phyloP scores from a whole-genome alignment of 257 asterid species.

The Gentiana macrophylla region DNA sequence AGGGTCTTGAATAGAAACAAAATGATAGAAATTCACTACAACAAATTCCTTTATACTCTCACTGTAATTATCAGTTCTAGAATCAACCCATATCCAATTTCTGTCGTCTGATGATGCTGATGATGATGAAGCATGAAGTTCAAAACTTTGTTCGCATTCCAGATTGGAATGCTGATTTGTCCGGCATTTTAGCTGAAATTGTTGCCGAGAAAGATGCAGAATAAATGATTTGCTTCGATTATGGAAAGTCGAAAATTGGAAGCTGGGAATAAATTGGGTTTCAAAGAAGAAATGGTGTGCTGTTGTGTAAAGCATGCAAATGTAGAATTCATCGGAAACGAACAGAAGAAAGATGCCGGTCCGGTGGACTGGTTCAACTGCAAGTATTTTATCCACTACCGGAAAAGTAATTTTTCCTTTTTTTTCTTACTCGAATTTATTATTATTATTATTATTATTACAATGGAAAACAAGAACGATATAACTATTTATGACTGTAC shows the following conservation, averaged over 20 bases:
- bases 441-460: too few relatives aligned
- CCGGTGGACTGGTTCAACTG: too few relatives aligned
- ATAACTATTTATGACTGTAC: too few relatives aligned
- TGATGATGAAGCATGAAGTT: conserved; percentile 24
- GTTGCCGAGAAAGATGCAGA: conserved; percentile 8
- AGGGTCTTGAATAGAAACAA: conserved; percentile 59
- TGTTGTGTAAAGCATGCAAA: conserved; percentile 10
- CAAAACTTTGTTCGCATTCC: conserved; percentile 19
- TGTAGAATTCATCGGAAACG: conserved; percentile 5
- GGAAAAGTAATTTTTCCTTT: too few relatives aligned
- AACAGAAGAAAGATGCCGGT: too few relatives aligned
- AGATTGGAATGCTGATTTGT: conserved; percentile 5
- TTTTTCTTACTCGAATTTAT: too few relatives aligned
- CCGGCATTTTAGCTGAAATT: conserved; percentile 6
- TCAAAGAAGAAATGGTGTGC: conserved; percentile 6
- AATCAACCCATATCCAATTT: conserved; percentile 25
- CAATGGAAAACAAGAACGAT: too few relatives aligned
- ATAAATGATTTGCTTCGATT: conserved; percentile 16
- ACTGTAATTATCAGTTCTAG: conserved; percentile 1
- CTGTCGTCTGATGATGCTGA: conserved; percentile 25
- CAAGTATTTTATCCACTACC: too few relatives aligned
- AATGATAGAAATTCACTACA: conserved; percentile 82
- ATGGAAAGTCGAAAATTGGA: conserved; percentile 4
- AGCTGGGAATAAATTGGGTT: conserved; percentile 7
- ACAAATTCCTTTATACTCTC: conserved; percentile 43